Percentiles rank a stretch among this genome's conserved stretches.
Conservation (phyloP, 257 asterid species). For the Salvia rosmarinus region DNA sequence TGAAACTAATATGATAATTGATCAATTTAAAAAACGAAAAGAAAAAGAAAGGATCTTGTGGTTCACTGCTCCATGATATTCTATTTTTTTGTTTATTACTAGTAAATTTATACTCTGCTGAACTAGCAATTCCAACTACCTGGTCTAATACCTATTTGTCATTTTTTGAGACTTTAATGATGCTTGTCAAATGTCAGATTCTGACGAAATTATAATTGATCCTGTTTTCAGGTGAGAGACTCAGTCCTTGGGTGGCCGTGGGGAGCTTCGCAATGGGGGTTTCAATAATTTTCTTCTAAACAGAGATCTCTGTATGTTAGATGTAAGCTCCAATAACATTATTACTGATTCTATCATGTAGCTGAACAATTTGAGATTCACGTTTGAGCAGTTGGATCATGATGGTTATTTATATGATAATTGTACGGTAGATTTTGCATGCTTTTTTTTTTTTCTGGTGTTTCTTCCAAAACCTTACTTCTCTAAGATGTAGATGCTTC, state of each 20-base stretch:
- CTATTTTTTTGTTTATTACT: neutral
- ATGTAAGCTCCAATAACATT: conserved; percentile 30
- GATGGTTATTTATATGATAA: conserved; percentile 10
- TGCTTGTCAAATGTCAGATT: conserved; percentile 28
- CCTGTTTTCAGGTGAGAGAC: conserved; percentile 68
- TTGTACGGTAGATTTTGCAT: conserved; percentile 8
- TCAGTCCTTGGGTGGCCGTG: conserved; percentile 91
- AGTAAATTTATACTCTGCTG: conserved; percentile 5
- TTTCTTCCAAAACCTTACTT: neutral
- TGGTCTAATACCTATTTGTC: neutral
- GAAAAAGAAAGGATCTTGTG: no score
- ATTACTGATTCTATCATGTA: conserved; percentile 26
- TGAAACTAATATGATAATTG: conserved; percentile 6
- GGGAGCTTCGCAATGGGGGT: conserved; percentile 88
- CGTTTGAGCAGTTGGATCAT: neutral
- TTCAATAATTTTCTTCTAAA: conserved; percentile 79
- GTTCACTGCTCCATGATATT: conserved; percentile 1
- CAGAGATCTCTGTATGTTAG: conserved; percentile 28
- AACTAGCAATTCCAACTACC: conserved; percentile 5
- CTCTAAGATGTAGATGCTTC: conserved; percentile 9
- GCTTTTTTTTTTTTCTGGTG: neutral
- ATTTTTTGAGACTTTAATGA: neutral
- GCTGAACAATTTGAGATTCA: conserved; percentile 18
- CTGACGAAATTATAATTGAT: conserved; percentile 24
- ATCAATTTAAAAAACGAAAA: conserved; percentile 7